Conservation (phyloP, 2,329 filamentous ascomycete genomes). For the Colletotrichum graminicola region DNA sequence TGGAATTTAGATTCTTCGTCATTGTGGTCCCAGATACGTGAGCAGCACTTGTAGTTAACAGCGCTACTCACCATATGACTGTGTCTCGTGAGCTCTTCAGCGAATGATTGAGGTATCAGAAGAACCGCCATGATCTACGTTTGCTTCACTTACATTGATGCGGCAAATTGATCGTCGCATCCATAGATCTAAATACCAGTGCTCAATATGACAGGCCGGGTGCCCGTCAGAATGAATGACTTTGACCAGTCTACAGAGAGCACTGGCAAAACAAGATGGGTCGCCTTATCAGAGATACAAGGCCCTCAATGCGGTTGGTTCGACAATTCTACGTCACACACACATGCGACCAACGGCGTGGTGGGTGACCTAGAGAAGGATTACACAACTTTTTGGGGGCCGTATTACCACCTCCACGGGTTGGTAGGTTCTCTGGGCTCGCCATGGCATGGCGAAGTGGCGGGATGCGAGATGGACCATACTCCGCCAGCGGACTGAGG, state of each 20-base stretch:
- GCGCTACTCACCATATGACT: neutral
- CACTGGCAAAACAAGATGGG: neutral
- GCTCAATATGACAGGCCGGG: neutral
- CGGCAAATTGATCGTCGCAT: too few relatives aligned
- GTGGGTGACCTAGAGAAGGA: conserved; percentile 5
- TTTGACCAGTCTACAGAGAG: neutral
- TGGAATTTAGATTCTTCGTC: neutral
- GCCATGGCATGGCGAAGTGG: conserved; percentile 13
- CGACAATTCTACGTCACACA: conserved; percentile 17
- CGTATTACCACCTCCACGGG: neutral
- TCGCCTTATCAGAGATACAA: neutral
- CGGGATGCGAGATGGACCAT: conserved; percentile 10
- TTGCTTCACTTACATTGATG: too few relatives aligned
- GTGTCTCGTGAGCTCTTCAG: neutral
- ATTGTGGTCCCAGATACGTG: neutral
- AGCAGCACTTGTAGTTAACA: neutral
- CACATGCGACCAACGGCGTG: neutral
- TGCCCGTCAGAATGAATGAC: neutral
- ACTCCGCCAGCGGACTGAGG: neutral
- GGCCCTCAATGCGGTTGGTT: neutral
- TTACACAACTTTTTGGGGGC: conserved; percentile 20
- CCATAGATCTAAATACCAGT: too few relatives aligned
- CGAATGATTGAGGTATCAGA: too few relatives aligned
- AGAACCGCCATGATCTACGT: neutral
- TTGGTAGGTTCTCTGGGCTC: neutral